Evolutionary conservation across 2,329 filamentous ascomycete species (phyloP), one percentile per base, ranked within the genome.

Genomic region (Chaetomiaceae sp.): DNA sequence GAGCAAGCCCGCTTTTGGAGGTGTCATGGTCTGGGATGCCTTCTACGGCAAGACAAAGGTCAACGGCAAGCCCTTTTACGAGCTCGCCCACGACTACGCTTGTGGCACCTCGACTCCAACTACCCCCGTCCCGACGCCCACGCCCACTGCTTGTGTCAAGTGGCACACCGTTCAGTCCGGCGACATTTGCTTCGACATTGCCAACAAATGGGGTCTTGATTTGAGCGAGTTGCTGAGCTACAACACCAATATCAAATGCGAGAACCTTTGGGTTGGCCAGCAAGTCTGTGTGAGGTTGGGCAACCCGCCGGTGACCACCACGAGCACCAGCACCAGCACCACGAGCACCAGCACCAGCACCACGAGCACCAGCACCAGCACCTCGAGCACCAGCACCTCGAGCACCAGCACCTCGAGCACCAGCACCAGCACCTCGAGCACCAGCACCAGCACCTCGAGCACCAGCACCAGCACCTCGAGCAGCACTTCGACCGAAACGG

Each of bases 1-100:
- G 58, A 52, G 47, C 41, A 57, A 58, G 33, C 13, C 56, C 6
- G 56, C 58, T 41, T 68, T 67, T 30, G 66, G 62, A 12, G 67
- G 67, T 44, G 55, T 65, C 51, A 68, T 65, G 61, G 50, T 72
- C 38, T 69, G 65, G 65, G 66, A 69, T 44, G 63, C 59, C 43
- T 53, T 50, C 39, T 60, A 43, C 14, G 61, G 56, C 44, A 53
- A 51, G 39, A 33, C 58, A 19, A 56, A 58, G 33, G 39, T 45
- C 16, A 27, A 42, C 40, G 56, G 54, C n/a, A 38, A 30, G 44
- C 53, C 54, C 17, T 66, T 59, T 55, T 59, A 60, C 38, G 53
- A 64, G 52, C 46, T 42, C n/a, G 38, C 62, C 7, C 60, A 63
- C 48, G 60, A 61, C 23, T 16, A 34, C 12, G 38, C 53, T 21